Evolutionary conservation across 805 yeast species (phyloP).

Genomic region (Torulaspora delbrueckii): DNA sequence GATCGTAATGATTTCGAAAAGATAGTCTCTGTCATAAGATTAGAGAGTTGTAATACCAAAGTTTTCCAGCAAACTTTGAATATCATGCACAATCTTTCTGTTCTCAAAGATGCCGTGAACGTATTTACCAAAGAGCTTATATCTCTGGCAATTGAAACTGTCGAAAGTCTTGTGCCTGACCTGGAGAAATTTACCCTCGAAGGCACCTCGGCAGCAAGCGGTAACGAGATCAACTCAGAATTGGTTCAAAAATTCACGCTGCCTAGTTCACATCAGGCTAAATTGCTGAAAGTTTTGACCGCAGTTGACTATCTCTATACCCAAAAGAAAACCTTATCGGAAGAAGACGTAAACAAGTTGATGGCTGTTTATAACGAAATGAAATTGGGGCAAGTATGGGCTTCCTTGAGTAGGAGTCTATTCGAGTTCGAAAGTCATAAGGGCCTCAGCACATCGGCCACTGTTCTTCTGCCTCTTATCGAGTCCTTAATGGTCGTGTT

Average conservation of each 20-base stretch:
- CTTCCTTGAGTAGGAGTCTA: slow-evolving; percentile 69
- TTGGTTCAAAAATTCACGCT: slow-evolving; percentile 66
- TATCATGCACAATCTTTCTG: slow-evolving; percentile 70
- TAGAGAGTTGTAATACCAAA: slow-evolving; percentile 79
- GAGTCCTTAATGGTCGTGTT: slow-evolving; percentile 96
- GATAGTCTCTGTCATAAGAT: slow-evolving; percentile 61
- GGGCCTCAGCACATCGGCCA: slow-evolving; percentile 59
- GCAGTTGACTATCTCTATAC: slow-evolving; percentile 81
- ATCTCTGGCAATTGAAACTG: slow-evolving; percentile 55
- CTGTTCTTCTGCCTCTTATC: slow-evolving; percentile 76
- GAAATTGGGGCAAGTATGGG: slow-evolving; percentile 79
- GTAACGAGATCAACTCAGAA: slow-evolving; percentile 48
- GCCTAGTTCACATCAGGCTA: slow-evolving; percentile 82
- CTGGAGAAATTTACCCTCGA: slow-evolving; percentile 46
- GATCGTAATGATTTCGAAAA: slow-evolving; percentile 57
- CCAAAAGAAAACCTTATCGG: slow-evolving; percentile 24
- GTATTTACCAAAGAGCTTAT: slow-evolving; percentile 67
- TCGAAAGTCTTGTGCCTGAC: slow-evolving; percentile 51
- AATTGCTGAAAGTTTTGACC: slow-evolving; percentile 76
- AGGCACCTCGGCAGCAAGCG: slow-evolving; percentile 37
- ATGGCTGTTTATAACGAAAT: slow-evolving; percentile 60
- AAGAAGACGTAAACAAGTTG: slow-evolving; percentile 41
- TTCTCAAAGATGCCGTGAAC: slow-evolving; percentile 54
- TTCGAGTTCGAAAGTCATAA: slow-evolving; percentile 51
- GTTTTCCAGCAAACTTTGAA: slow-evolving; percentile 81